Base-by-base conservation (phyloP, 2,329 filamentous ascomycete genomes). In the Aspergillus proliferans region DNA sequence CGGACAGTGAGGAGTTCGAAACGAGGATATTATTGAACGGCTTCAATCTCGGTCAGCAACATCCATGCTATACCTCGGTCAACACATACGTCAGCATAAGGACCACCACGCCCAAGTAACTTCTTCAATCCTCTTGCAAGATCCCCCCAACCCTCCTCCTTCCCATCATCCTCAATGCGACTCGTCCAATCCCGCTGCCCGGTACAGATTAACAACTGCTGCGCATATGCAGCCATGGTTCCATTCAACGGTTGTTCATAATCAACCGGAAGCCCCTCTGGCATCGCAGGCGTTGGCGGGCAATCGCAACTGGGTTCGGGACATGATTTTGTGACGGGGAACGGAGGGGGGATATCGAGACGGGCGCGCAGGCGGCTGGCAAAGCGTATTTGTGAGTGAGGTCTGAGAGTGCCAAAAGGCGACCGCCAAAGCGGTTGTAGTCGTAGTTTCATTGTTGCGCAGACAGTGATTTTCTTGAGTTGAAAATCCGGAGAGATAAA, bases 151-250 rank as follows among this genome's bases (percentile, higher is more conserved):
- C 68, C 70, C 22, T 74, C 65, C 2, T 71, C 65, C 30, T 70
- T 65, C 14, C 85, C 81, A 51, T 94, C 89, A 42, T 95, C 84
- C 65, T 95, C 90, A 53, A 96, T 94, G 49, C 82, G 81, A 62
- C 86, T 91, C 24, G 78, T 75, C 91, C 91, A 96, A 70, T 95
- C 87, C 26, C 78, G 72, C 52, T 83, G 81, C 4, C 88, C 90
- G 0, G 90, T 95, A 53, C 86, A 91, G 12, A 96, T 77, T 8
- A 97, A 70, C 3, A 96, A 80, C 58, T 96, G 90, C 68, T 94
- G 85, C 1, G 83, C 77, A 65, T 95, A 95, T 1, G 78, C 75
- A 2, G 86, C 77, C 71, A 95, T 91, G 5, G 86, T 85, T 10
- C 87, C 87, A 62, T 87, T 85, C 40, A 96, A 73, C 15, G 79